Base-by-base conservation (phyloP, 2,329 filamentous ascomycete species). In the Diaporthe citri region DNA sequence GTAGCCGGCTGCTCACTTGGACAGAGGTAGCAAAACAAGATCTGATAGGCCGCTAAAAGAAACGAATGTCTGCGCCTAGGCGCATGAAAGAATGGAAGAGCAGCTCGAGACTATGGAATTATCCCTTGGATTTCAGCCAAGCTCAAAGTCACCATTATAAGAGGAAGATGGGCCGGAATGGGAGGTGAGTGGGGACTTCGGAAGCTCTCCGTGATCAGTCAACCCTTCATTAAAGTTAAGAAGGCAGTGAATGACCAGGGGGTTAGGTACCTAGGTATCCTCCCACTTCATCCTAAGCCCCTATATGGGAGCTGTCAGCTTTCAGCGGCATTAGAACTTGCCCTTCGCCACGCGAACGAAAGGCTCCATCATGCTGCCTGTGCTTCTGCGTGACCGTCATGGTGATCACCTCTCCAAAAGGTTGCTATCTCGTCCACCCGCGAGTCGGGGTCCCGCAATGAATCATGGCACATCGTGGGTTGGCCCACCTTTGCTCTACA, bases 121-220 rank as follows among this genome's bases (percentile, higher is more conserved):
- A 39, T 34, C 39, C 41, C 41, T 22, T 28, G 17, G 9, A 64
- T 22, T 22, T 64, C 39, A 64, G 60, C 25, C 60, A 20, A 64
- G 41, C 20, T 64, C 41, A 31, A 48, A 46, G 25, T 31, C 41
- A 31, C 60, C 34, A 48, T 46, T 64, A 43, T 46, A 64, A 64
- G 25, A 46, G 9, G 25, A n/a, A 64, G 8, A 22, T 13, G 25
- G 13, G 41, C 60, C 41, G 17, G 22, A 22, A 34, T 43, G 41
- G 34, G 41, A 62, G n/a, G 60, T 34, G 41, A 64, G 60, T 64
- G 41, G 60, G 28, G 41, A 64, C 15, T 46, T 64, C 60, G 60
- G 60, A 64, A 64, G 60, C 60, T 64, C 25, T 31, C 60, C 60
- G 60, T 20, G 8, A 41, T 46, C 41, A 25, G 20, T 39, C 57